These are phyloP conservation scores for Coemansia sp. DNA, from an alignment of 192 early-diverging fungal genomes.

Conservation along the genomic window DNA sequence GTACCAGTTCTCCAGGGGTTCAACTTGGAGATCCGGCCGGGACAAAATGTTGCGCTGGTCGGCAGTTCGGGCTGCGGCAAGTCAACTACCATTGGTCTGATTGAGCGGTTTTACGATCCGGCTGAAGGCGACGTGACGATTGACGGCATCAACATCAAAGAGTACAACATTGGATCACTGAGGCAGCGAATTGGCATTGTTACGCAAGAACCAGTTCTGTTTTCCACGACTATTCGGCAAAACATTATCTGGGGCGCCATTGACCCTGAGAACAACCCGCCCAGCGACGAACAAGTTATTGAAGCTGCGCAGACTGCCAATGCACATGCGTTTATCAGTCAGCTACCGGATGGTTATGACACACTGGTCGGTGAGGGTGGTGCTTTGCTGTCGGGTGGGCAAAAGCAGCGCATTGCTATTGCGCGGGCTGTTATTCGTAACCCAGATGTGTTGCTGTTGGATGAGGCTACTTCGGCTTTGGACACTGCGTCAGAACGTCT, in stretches of 20 bases:
- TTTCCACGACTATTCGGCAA: conserved; percentile 70
- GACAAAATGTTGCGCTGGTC: conserved; percentile 86
- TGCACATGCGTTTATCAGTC: conserved; percentile 69
- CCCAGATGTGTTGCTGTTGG: conserved; percentile 79
- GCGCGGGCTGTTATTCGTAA: conserved; percentile 87
- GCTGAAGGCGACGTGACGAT: conserved; percentile 59
- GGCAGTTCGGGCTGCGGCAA: conserved; percentile 85
- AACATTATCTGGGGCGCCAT: conserved; percentile 75
- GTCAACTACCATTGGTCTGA: conserved; percentile 75
- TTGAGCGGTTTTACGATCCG: conserved; percentile 84
- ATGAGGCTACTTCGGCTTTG: conserved; percentile 86
- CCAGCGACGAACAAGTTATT: conserved; percentile 72
- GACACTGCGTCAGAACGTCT: conserved; percentile 77
- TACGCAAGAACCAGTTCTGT: conserved; percentile 86
- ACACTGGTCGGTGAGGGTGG: conserved; percentile 84
- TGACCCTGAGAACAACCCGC: conserved; percentile 50
- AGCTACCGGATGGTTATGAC: conserved; percentile 73
- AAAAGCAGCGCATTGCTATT: conserved; percentile 95
- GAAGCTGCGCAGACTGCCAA: conserved; percentile 66
- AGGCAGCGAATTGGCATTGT: conserved; percentile 88
- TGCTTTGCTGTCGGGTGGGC: conserved; percentile 80
- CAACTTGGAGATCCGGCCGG: conserved; percentile 68
- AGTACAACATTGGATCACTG: conserved; percentile 73
- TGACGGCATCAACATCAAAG: conserved; percentile 73
- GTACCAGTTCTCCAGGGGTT: conserved; percentile 76